These are phyloP conservation scores for Pseudocercospora fuligena DNA, from an alignment of 2,329 filamentous ascomycete genomes.

Conservation along the genomic window DNA sequence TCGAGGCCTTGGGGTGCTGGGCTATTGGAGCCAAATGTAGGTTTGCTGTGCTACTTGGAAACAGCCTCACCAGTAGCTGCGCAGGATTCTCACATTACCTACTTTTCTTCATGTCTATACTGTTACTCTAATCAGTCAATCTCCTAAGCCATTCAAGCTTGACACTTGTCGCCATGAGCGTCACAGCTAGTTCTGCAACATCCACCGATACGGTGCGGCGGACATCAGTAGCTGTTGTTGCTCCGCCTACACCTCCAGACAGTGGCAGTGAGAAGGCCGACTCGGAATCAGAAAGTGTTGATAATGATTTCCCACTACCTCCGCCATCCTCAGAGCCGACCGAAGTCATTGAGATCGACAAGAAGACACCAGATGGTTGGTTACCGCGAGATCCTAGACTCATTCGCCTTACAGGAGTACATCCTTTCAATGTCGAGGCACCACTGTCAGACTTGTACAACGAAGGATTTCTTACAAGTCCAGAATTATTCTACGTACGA, in stretches of 20 bases:
- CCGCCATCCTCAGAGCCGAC: constrained; percentile 64
- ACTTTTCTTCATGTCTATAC: background rate
- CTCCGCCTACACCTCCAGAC: constrained; percentile 44
- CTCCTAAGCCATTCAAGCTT: background rate
- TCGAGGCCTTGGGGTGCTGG: constrained; percentile 3
- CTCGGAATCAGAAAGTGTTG: constrained; percentile 58
- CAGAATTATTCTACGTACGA: constrained; percentile 87
- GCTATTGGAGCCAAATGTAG: background rate
- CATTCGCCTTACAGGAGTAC: constrained; percentile 83
- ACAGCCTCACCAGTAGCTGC: constrained; percentile 8
- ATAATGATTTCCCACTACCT: constrained; percentile 66
- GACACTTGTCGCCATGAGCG: background rate
- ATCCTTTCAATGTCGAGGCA: constrained; percentile 90
- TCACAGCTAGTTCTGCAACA: background rate
- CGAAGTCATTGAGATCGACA: constrained; percentile 72
- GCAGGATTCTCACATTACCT: constrained; percentile 5
- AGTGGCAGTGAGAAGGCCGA: constrained; percentile 38
- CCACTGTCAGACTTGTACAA: constrained; percentile 79
- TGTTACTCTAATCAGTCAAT: background rate
- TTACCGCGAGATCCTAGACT: constrained; percentile 79
- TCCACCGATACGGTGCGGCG: constrained; percentile 31
- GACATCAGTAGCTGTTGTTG: constrained; percentile 27
- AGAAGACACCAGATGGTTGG: constrained; percentile 81
- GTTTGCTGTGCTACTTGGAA: background rate
- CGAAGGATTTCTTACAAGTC: constrained; percentile 82